Percentiles rank a stretch among this genome's conserved stretches.
phyloP scores from a whole-genome alignment of 2,329 filamentous ascomycete species.

The Fusarium compactum region DNA sequence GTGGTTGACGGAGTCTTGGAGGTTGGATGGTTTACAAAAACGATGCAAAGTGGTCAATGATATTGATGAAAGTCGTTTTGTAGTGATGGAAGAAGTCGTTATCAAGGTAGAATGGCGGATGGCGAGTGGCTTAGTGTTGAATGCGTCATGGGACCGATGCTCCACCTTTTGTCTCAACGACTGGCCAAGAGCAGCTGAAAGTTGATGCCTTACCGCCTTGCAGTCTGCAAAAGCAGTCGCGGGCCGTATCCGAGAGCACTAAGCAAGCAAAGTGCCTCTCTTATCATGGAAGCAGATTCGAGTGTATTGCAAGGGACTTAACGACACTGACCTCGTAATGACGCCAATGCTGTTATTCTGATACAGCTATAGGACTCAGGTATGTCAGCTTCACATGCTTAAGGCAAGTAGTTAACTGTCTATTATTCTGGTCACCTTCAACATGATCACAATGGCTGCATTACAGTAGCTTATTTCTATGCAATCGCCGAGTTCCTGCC shows the following conservation, averaged over 20 bases:
- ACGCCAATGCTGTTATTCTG: background rate
- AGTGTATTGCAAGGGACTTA: conserved; percentile 7
- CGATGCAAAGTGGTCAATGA: conserved; percentile 14
- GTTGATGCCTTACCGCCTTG: conserved; percentile 47
- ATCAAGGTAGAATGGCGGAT: conserved; percentile 43
- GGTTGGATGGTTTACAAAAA: background rate
- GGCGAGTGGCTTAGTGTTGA: conserved; percentile 48
- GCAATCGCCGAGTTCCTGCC: conserved; percentile 13
- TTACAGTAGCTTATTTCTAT: conserved; percentile 9
- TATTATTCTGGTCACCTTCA: background rate
- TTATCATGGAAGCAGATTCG: conserved; percentile 17
- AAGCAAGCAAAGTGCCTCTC: conserved; percentile 23
- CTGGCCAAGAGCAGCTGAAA: conserved; percentile 26
- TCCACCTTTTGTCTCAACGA: conserved; percentile 43
- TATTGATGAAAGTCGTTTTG: conserved; percentile 21
- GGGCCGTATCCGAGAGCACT: conserved; percentile 32
- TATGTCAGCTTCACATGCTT: background rate
- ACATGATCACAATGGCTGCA: background rate
- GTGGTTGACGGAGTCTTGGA: background rate
- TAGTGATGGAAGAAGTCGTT: conserved; percentile 40
- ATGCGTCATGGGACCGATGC: conserved; percentile 55
- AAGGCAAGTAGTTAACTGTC: background rate
- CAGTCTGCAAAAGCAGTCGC: conserved; percentile 12
- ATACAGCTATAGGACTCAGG: background rate
- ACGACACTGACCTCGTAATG: conserved; percentile 6